Base-by-base conservation (phyloP, 768 basidiomycete genomes). In the Tephrocybe rancida region DNA sequence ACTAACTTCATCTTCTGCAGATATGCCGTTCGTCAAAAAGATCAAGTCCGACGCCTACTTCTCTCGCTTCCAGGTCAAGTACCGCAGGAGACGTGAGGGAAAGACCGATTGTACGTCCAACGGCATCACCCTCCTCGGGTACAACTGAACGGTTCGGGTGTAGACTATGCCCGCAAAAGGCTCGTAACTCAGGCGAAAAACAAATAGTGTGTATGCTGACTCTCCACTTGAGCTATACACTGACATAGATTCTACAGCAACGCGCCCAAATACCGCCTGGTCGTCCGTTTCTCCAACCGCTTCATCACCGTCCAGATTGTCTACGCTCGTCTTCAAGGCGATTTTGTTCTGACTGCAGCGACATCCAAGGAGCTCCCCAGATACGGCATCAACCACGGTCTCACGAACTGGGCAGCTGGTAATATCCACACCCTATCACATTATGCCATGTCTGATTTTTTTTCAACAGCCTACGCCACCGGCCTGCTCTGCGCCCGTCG, bases 381-480 rank as follows among this genome's bases (percentile, higher is more conserved):
- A 67, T 99, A 97, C 72, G 97, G 97, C 58, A 96, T 99, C 75
- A 89, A 90, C 70, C 95, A 98, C 72, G 97, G 97, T 75, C 82
- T 99, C 46, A 98, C 96, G 54, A 99, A 99, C 81, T 98, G 97
- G 97, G 80, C 95, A 57, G 95, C 97, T 60, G 92, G 92, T 93
- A 29, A 27, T 24, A 62, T 44, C 80, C 60, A 10, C 7, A 32
- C 10, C 37, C 41, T 48, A n/a, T 44, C 13, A 19, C 16, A 25
- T 6, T 6, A 25, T 22, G 8, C 38, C 1, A 45, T 45, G 38
- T 47, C 56, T 21, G 57, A 27, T 38, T 51, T 2, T 35, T 50
- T 26, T 24, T 22, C 27, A 39, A 14, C 54, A 92, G 95, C 95
- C 47, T 99, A 98, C 72, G 97, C 97, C 37, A 97, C 96, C 61